phyloP scores from a whole-genome alignment of 2,329 filamentous ascomycete genomes.

The Trichothecium roseum region DNA sequence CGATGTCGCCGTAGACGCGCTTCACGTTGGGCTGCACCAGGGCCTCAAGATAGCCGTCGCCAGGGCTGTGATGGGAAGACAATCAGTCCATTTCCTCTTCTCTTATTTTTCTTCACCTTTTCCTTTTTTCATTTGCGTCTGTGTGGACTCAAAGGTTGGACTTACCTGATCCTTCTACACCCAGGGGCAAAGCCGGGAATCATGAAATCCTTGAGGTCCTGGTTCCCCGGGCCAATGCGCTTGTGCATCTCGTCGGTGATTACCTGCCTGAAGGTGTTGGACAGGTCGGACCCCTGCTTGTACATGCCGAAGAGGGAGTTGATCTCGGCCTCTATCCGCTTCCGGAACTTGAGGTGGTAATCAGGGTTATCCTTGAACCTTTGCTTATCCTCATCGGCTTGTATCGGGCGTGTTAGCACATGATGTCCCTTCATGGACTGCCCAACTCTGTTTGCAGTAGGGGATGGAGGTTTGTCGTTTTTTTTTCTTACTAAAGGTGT shows the following conservation, averaged over 20 bases:
- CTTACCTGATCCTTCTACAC: slow-evolving; percentile 27
- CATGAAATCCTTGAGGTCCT: slow-evolving; percentile 28
- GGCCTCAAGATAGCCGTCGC: slow-evolving; percentile 30
- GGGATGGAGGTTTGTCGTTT: no score
- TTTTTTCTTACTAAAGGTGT: no score
- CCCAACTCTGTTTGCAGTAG: no score
- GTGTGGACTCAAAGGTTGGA: no score
- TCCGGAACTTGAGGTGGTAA: slow-evolving; percentile 28
- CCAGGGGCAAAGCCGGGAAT: slow-evolving; percentile 32
- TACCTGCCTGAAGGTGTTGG: slow-evolving; percentile 23
- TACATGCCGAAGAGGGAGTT: slow-evolving; percentile 32
- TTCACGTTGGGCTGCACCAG: slow-evolving; percentile 31
- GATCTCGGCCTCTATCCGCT: slow-evolving; percentile 30
- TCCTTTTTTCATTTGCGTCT: no score
- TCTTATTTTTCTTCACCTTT: no score
- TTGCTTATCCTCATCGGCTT: slow-evolving; percentile 24
- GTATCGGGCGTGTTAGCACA: no score
- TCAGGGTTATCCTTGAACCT: slow-evolving; percentile 27
- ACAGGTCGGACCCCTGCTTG: slow-evolving; percentile 26
- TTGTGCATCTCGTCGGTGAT: slow-evolving; percentile 32
- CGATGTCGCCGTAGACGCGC: slow-evolving; percentile 27
- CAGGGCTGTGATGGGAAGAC: no score
- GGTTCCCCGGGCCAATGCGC: slow-evolving; percentile 27
- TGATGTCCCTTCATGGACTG: no score
- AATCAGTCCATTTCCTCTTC: no score